Evolutionary conservation across 2,329 filamentous ascomycete species (phyloP), one percentile per base, ranked within the genome.

Genomic region (Diaporthe citriasiana): DNA sequence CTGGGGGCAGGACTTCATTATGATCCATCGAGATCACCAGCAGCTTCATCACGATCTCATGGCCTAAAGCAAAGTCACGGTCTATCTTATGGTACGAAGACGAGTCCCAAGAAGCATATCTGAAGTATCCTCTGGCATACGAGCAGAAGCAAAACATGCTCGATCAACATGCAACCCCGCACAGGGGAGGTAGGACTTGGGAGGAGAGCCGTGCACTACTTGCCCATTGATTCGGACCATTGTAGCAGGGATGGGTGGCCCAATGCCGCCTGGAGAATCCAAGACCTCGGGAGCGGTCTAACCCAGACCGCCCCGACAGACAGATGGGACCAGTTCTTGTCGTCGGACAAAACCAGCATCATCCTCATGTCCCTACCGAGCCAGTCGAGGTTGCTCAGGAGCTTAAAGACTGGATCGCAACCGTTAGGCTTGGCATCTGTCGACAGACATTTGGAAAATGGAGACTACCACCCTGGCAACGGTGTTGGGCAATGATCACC

Each of bases 381-480:
- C 40, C 60, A 17, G 40, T 35, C 40, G 40, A 47, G 42, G 42
- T 65, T 65, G 59, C 59, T 19, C 5, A 33, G 59, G 25, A 63
- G 59, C 42, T 45, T 19, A 27, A 13, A 57, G 33, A 22, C 12
- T 33, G 27, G 19, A 66, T 22, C 13, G 35, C 30, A 19, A 50
- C 22, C 22, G 42, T 22, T 45, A 38, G 60, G 42, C 60, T 66
- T 66, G 42, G 60, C 42, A 66, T 66, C 42, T 51, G 30, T 66
- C 60, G 30, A 66, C 9, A 35, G 40, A 63, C 59, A 47, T 33
- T n/a, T 47, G 22, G 27, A 35, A 33, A 35, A 7, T 50, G 59
- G 42, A 50, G 60, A 65, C 42, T 6, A 25, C 60, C 12, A 47
- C 42, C 15, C 27, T 66, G 45, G 60, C 60, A 66, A 38, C 22